These are phyloP conservation scores for Ustilago trichophora DNA, from an alignment of 1,284 basidiomycete genomes.

Conservation along the genomic window DNA sequence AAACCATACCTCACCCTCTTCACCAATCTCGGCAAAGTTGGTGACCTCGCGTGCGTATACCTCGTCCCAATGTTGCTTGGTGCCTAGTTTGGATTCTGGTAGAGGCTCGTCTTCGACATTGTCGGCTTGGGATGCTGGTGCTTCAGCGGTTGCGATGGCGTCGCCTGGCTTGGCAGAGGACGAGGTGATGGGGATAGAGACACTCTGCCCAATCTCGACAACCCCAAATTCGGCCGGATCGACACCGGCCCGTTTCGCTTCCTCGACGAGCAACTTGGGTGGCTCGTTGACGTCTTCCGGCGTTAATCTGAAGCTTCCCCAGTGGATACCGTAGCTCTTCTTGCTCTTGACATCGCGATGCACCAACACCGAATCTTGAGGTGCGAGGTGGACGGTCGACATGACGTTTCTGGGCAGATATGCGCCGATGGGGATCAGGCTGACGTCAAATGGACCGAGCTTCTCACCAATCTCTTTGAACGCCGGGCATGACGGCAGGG, in stretches of 20 bases:
- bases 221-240: constrained; percentile 31
- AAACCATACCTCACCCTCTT: constrained; percentile 92
- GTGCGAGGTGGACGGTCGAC: constrained; percentile 50
- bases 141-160: neutral
- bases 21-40: constrained; percentile 81
- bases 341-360: constrained; percentile 45
- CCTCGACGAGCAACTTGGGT: constrained; percentile 34
- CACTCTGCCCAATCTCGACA: constrained; percentile 49
- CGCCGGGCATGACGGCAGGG: constrained; percentile 49
- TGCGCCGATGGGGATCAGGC: constrained; percentile 56
- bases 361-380: constrained; percentile 48
- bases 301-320: constrained; percentile 51
- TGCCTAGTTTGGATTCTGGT: constrained; percentile 74
- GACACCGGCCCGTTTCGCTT: constrained; percentile 32
- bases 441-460: constrained; percentile 54
- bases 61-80: constrained; percentile 70
- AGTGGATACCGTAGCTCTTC: constrained; percentile 51
- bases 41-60: constrained; percentile 72
- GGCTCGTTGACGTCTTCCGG: constrained; percentile 58
- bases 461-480: constrained; percentile 57
- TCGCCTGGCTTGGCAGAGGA: neutral
- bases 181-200: constrained; percentile 18
- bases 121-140: neutral
- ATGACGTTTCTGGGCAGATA: constrained; percentile 56
- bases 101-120: constrained; percentile 33